phyloP scores from a whole-genome alignment of 345 rosid species.

The Lepidium didymum region DNA sequence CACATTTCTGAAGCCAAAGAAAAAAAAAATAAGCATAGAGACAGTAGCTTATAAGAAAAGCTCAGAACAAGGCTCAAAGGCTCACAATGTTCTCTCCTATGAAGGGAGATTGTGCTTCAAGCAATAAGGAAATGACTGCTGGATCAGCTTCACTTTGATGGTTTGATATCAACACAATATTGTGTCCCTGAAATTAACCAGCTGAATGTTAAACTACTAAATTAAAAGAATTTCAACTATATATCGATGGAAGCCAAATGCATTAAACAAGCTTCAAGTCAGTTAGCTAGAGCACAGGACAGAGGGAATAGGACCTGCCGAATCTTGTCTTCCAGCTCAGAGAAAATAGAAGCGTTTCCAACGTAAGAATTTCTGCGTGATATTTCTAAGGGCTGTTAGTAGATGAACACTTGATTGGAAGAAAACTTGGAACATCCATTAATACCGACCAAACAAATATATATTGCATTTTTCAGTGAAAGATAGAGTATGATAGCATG shows the following conservation, averaged over 20 bases:
- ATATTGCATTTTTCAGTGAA: not conserved
- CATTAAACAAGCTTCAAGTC: not conserved
- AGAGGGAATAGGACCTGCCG: conserved; percentile 43
- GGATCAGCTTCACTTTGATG: conserved; percentile 99
- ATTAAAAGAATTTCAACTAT: not conserved
- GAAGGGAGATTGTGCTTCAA: conserved; percentile 60
- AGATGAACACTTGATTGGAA: not conserved
- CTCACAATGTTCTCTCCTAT: conserved; percentile 73
- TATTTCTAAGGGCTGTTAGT: not conserved
- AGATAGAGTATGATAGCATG: not conserved
- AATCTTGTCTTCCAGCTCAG: conserved; percentile 69
- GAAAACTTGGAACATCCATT: not conserved
- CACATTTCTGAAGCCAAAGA: conserved; percentile 52
- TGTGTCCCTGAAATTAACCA: conserved; percentile 71
- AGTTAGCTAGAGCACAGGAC: not conserved
- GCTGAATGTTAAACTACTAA: not conserved
- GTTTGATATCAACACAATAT: conserved; percentile 78
- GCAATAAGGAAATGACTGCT: conserved; percentile 72
- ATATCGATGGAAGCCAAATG: not conserved
- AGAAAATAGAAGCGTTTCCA: conserved; percentile 62
- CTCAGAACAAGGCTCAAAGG: conserved; percentile 14
- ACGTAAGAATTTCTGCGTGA: conserved; percentile 73
- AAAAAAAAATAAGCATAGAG: conserved; percentile 17
- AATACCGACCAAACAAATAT: not conserved
- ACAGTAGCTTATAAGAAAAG: conserved; percentile 2